Percentiles rank a stretch among this genome's conserved stretches.
Conservation (phyloP, 73 alveolate species). For the Strombidium stylifer region DNA sequence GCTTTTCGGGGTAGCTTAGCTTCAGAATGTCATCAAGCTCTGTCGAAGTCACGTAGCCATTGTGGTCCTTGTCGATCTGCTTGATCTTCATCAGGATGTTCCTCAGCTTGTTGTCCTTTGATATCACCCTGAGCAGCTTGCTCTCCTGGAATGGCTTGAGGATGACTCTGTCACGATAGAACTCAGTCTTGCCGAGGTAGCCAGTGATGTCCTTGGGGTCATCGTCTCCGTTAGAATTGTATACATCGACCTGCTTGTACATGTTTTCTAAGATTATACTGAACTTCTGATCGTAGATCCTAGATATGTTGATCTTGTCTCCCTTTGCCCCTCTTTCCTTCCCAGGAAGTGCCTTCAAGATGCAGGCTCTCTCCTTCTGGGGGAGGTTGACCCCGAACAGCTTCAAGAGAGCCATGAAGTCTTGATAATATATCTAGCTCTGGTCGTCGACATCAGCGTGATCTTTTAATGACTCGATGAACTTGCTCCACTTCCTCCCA, state of each 20-base stretch:
- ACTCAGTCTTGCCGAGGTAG: constrained; percentile 42
- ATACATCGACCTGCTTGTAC: constrained; percentile 35
- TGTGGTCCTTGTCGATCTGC: constrained; percentile 55
- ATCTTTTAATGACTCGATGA: constrained; percentile 3
- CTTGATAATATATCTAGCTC: constrained; percentile 6
- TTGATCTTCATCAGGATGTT: constrained; percentile 35
- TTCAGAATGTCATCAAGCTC: constrained; percentile 59
- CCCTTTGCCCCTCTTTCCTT: constrained; percentile 26
- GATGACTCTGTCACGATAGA: constrained; percentile 15
- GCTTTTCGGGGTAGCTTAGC: constrained; percentile 24
- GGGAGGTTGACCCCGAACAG: background rate
- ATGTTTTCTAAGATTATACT: constrained; percentile 4
- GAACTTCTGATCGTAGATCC: constrained; percentile 25
- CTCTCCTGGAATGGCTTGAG: constrained; percentile 9
- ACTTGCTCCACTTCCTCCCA: constrained; percentile 15
- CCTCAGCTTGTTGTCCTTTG: constrained; percentile 4
- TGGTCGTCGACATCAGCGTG: constrained; percentile 14
- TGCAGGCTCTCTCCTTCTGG: background rate
- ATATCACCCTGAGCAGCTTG: constrained; percentile 7
- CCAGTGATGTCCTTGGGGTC: constrained; percentile 39
- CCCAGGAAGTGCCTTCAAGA: constrained; percentile 33
- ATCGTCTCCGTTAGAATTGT: constrained; percentile 36
- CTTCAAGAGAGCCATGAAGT: background rate
- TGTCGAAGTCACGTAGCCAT: constrained; percentile 57
- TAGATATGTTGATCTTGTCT: constrained; percentile 10